Evolutionary conservation across 2,329 filamentous ascomycete genomes (phyloP), one percentile per base, ranked within the genome.

Genomic region (Fusarium sp.): DNA sequence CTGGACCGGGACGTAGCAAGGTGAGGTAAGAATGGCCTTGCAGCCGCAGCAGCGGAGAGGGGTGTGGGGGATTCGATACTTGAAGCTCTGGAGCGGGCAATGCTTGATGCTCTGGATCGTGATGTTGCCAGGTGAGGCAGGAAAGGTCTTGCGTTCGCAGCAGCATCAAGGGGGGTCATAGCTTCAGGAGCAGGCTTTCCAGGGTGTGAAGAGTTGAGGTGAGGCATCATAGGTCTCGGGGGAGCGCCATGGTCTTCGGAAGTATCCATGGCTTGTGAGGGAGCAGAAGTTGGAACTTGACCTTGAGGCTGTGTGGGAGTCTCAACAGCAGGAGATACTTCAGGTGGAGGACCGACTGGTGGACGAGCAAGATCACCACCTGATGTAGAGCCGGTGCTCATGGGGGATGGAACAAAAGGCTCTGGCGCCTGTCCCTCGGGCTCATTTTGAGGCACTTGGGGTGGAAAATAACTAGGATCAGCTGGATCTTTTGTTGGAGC

Each of bases 391-490:
- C 73, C 75, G 49, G 77, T 75, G 54, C 77, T 81, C 47, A 80
- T 56, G 4, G 80, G 79, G 1, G 81, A 81, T 0, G 80, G 78
- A 4, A 76, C 67, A 45, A 78, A 81, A 6, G 78, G 71, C 18
- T 79, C 66, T 1, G 60, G 69, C 16, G 20, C 61, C 57, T 71
- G 63, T 6, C 54, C 29, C 22, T 68, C 59, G 0, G 57, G 45
- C 13, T 69, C 61, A 11, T 65, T 27, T 12, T 72, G 69, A 14
- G 69, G 73, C 7, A 79, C 30, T 5, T 70, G 67, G 7, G 70
- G 74, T 8, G 79, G 79, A 46, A 82, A 81, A 48, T 81, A 81
- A 13, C 76, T 77, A 14, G 64, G 72, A 13, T 79, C 74, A 13
- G 78, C 69, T n/a, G 74, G 65, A 22, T 69, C 68, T 4, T 61